phyloP scores from a whole-genome alignment of 169 alveolate species.

The Plasmodium berghei region DNA sequence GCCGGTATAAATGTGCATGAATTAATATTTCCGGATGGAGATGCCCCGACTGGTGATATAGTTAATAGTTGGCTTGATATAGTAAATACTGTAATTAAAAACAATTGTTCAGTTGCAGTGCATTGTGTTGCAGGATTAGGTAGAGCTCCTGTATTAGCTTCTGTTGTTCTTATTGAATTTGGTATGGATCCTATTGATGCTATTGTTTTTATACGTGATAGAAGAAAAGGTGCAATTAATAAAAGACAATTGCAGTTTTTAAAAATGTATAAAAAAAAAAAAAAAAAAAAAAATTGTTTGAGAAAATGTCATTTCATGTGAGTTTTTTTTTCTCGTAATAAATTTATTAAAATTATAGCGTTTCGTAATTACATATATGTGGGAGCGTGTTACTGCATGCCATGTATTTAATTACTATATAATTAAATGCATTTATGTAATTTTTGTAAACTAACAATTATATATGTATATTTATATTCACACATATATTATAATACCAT shows the following conservation, averaged over 20 bases:
- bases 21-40: constrained; percentile 92
- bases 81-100: constrained; percentile 84
- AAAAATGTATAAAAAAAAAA: constrained; percentile 82
- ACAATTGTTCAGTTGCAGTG: constrained; percentile 91
- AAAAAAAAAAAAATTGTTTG: constrained; percentile 75
- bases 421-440: no score
- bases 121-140: constrained; percentile 96
- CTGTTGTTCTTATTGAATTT: constrained; percentile 91
- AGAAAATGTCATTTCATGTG: constrained; percentile 79
- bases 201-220: constrained; percentile 89
- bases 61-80: constrained; percentile 88
- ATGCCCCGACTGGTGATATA: constrained; percentile 91
- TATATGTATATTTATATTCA: no score
- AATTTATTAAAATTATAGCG: not conserved
- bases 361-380: not conserved
- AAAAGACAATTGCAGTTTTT: constrained; percentile 85
- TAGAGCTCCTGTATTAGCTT: constrained; percentile 94
- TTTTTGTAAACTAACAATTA: no score
- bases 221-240: constrained; percentile 90
- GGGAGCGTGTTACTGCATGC: not conserved
- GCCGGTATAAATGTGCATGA: constrained; percentile 89
- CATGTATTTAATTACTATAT: no score
- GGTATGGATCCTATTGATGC: constrained; percentile 93
- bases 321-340: not conserved
- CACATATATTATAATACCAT: no score